Base-by-base conservation (phyloP, 306 rosid species). In the Trifolium dubium region DNA sequence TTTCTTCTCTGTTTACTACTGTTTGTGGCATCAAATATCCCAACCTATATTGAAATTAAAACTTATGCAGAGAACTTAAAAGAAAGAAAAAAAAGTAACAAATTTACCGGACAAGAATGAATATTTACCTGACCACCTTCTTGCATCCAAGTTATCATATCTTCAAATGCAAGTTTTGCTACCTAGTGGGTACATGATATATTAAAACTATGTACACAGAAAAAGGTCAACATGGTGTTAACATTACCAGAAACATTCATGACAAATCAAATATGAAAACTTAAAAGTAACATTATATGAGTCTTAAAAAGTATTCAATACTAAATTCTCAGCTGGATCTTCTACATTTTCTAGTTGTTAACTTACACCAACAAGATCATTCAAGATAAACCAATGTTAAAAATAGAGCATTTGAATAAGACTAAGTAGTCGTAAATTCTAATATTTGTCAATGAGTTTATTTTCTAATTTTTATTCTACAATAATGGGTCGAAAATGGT, bases 141-240 rank as follows among this genome's bases (percentile, higher is more conserved):
- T 79, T 92, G 92, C 96, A 94, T 89, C 99, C 99, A 94, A 64
- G 96, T 84, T 83, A 92, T 89, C 99, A 95, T 95, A 85, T 95
- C 99, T 85, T 95, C 99, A 80, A 95, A 90, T 50, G 99, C 98
- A 81, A 95, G 70, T 76, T 91, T 97, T 43, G 99, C 99, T 88
- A 95, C 98, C 99, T 95, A 85, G 89, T 74, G 81, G 81, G 88
- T 92, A 90, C 72, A 89, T 82, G 84, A 84, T 78, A 86, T 75
- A 89, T 89, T 89, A 89, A 87, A 87, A 91, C 88, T 83, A 89
- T 76, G 79, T 82, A 80, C 86, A 88, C 79, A 83, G 85, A 83
- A 84, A 77, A 87, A 67, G 78, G 72, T 70, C 75, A 81, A 84
- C 75, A 64, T 65, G 81, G 86, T 54, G 88, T 76, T 81, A 83